Evolutionary conservation across 176 grass and related monocot genomes (phyloP).

Genomic region (Oryza glumipatula): DNA sequence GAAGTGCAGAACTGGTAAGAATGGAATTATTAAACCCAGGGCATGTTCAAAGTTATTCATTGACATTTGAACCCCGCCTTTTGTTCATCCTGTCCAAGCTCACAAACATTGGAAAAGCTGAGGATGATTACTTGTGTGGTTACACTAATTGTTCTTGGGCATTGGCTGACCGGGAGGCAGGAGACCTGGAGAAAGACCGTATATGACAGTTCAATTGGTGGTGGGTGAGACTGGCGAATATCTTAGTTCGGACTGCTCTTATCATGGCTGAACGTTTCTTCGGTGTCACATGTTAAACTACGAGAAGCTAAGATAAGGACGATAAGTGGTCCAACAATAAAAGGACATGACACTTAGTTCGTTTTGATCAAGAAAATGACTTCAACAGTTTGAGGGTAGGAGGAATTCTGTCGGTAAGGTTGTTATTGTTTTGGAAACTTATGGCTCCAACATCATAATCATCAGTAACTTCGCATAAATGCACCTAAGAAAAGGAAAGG

Average conservation of each 20-base stretch:
- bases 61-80: neutral
- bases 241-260: neutral
- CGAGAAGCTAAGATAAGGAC: neutral
- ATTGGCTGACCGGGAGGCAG: neutral
- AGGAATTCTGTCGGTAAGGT: neutral
- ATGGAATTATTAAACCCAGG: neutral
- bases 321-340: neutral
- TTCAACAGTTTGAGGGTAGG: neutral
- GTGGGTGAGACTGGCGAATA: neutral
- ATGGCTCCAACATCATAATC: neutral
- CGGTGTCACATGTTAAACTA: neutral
- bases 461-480: neutral
- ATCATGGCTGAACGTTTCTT: neutral
- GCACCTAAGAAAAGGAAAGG: neutral
- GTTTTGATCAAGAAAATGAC: neutral
- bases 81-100: neutral
- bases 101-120: neutral
- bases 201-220: neutral
- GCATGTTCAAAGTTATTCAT: neutral
- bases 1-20: neutral
- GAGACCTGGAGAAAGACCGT: neutral
- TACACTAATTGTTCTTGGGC: neutral
- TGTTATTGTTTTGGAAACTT: constrained; percentile 1
- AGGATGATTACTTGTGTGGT: neutral
- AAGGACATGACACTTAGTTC: neutral